A percentile compares a stretch with the other conserved stretches of the same genome.
Evolutionary conservation across 1,284 basidiomycete species (phyloP).

Genomic region (Calocybe gambosa): DNA sequence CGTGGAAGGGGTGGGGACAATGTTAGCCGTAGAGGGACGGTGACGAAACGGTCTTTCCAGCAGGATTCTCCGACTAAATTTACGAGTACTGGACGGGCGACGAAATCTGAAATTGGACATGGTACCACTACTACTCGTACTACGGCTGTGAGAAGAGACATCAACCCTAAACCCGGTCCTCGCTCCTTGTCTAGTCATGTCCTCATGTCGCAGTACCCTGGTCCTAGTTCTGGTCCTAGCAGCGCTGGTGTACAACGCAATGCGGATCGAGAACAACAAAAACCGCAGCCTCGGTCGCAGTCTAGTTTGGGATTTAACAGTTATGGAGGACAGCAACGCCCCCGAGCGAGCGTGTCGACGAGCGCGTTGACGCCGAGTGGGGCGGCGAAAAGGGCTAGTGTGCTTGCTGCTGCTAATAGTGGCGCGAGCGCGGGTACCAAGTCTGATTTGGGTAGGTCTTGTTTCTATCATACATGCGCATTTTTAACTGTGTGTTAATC

Average conservation of each 20-base stretch:
- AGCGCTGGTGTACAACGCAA: no score
- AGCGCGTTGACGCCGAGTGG: slow-evolving; percentile 31
- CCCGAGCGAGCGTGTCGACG: slow-evolving; percentile 31
- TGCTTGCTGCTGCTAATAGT: slow-evolving; percentile 23
- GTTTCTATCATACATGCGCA: not conserved
- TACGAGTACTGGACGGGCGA: slow-evolving; percentile 23
- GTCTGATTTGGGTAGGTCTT: slow-evolving; percentile 20
- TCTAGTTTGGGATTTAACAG: slow-evolving; percentile 26
- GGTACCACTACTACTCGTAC: slow-evolving; percentile 19
- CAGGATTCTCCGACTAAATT: slow-evolving; percentile 10
- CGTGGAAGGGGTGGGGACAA: not conserved
- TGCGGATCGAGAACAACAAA: no score
- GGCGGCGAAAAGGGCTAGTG: slow-evolving; percentile 31
- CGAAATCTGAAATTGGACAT: slow-evolving; percentile 35
- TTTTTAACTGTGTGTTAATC: not conserved
- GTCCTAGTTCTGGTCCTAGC: no score
- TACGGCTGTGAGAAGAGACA: slow-evolving; percentile 10
- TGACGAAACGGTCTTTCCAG: slow-evolving; percentile 22
- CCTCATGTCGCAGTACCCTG: slow-evolving; percentile 11
- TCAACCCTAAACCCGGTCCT: no score
- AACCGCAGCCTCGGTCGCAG: slow-evolving; percentile 12
- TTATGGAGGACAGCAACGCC: slow-evolving; percentile 13
- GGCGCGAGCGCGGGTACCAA: no score
- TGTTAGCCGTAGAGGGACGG: slow-evolving; percentile 26
- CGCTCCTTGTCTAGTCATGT: no score